Percentiles rank a stretch among this genome's conserved stretches.
These are phyloP conservation scores for Candida anutae DNA, from an alignment of 1,139 yeast genomes.

Conservation along the genomic window DNA sequence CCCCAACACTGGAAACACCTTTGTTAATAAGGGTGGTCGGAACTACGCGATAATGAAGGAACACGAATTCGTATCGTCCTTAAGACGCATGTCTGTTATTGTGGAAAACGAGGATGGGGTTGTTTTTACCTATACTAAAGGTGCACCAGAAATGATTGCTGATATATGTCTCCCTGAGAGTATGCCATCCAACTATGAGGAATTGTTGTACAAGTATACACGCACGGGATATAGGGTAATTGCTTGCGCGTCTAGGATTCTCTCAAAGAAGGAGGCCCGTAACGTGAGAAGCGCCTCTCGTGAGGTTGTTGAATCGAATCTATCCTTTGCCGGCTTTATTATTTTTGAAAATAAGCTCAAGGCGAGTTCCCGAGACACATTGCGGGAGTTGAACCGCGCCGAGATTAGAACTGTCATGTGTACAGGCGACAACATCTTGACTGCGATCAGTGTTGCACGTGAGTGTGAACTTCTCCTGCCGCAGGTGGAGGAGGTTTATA, in stretches of 20 bases:
- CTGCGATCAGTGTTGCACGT: constrained; percentile 88
- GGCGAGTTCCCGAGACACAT: constrained; percentile 53
- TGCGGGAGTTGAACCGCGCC: constrained; percentile 54
- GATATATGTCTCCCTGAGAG: constrained; percentile 66
- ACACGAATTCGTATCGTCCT: constrained; percentile 75
- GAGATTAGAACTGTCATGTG: constrained; percentile 86
- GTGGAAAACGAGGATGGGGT: constrained; percentile 19
- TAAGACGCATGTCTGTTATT: constrained; percentile 88
- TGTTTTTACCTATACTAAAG: constrained; percentile 62
- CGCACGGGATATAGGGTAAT: constrained; percentile 92
- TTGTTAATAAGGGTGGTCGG: constrained; percentile 21
- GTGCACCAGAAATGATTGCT: constrained; percentile 95
- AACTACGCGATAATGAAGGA: constrained; percentile 54
- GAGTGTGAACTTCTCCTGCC: constrained; percentile 65
- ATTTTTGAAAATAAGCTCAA: constrained; percentile 88
- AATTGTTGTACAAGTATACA: constrained; percentile 72
- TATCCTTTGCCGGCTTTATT: constrained; percentile 79
- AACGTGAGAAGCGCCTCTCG: constrained; percentile 29
- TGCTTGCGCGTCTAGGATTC: constrained; percentile 74
- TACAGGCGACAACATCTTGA: constrained; percentile 91
- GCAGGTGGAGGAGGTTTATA: constrained; percentile 43
- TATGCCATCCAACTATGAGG: constrained; percentile 69
- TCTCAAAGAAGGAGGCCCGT: constrained; percentile 15
- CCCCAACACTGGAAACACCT: constrained; percentile 22
- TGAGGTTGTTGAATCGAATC: constrained; percentile 56